Conservation (phyloP, 495 filamentous ascomycete species). For the Thozetella sp. region DNA sequence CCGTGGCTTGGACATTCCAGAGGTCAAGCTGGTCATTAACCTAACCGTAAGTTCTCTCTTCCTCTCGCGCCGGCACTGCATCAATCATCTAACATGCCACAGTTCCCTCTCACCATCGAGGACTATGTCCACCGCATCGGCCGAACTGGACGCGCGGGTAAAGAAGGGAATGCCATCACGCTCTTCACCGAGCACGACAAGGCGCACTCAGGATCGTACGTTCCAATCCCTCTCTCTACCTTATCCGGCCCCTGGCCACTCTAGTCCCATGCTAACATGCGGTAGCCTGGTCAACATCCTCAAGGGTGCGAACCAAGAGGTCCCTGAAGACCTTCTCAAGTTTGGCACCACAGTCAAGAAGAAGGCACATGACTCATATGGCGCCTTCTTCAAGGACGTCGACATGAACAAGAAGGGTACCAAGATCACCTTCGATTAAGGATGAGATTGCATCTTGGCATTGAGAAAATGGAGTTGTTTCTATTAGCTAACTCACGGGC, state of each 20-base stretch:
- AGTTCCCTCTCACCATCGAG: constrained; percentile 72
- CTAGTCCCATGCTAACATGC: constrained; percentile 6
- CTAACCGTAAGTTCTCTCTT: constrained; percentile 53
- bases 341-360: constrained; percentile 99
- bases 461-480: constrained; percentile 6
- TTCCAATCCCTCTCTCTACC: constrained; percentile 17
- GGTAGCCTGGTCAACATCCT: constrained; percentile 82
- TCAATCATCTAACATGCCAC: constrained; percentile 5
- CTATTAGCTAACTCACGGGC: not conserved
- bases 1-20: constrained; percentile 91
- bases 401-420: constrained; percentile 79
- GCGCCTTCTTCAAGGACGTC: constrained; percentile 86
- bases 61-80: constrained; percentile 4
- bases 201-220: constrained; percentile 79
- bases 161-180: constrained; percentile 86
- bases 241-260: not conserved
- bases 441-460: constrained; percentile 8
- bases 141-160: constrained; percentile 89
- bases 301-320: constrained; percentile 81
- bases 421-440: constrained; percentile 92
- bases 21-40: constrained; percentile 92
- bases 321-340: constrained; percentile 86
- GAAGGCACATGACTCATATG: constrained; percentile 92
- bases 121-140: constrained; percentile 98
- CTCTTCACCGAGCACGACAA: constrained; percentile 96